Conservation (phyloP, 2,329 filamentous ascomycete species). For the Chrysosporium keratinophilum region DNA sequence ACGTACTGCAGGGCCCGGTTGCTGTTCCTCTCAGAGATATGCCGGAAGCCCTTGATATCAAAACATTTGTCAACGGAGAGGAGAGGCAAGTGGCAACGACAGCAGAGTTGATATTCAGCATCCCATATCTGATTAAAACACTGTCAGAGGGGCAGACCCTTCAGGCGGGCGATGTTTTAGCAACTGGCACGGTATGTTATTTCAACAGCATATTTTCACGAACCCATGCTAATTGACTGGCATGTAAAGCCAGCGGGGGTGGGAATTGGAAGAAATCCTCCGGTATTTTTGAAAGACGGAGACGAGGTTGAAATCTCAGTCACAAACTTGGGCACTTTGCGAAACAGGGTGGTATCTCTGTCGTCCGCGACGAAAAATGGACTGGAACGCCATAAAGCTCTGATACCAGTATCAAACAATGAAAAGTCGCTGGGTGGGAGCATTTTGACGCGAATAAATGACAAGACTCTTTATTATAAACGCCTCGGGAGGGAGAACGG, state of each 20-base stretch:
- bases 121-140: constrained; percentile 40
- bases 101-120: constrained; percentile 42
- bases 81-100: constrained; percentile 41
- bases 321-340: constrained; percentile 33
- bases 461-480: constrained; percentile 36
- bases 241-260: constrained; percentile 33
- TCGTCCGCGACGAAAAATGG: constrained; percentile 17
- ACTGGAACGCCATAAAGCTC: constrained; percentile 11
- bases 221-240: background rate
- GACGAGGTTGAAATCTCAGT: constrained; percentile 38
- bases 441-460: constrained; percentile 31
- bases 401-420: constrained; percentile 25
- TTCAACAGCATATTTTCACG: background rate
- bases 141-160: constrained; percentile 44
- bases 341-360: constrained; percentile 33
- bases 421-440: constrained; percentile 23
- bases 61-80: constrained; percentile 44
- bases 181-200: constrained; percentile 37
- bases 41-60: constrained; percentile 33
- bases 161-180: constrained; percentile 42
- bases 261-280: constrained; percentile 38
- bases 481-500: constrained; percentile 20
- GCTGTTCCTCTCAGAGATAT: constrained; percentile 42
- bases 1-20: constrained; percentile 37
- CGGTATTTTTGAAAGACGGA: constrained; percentile 34